Conservation (phyloP, 768 basidiomycete species). For the Solioccasus polychromus region DNA sequence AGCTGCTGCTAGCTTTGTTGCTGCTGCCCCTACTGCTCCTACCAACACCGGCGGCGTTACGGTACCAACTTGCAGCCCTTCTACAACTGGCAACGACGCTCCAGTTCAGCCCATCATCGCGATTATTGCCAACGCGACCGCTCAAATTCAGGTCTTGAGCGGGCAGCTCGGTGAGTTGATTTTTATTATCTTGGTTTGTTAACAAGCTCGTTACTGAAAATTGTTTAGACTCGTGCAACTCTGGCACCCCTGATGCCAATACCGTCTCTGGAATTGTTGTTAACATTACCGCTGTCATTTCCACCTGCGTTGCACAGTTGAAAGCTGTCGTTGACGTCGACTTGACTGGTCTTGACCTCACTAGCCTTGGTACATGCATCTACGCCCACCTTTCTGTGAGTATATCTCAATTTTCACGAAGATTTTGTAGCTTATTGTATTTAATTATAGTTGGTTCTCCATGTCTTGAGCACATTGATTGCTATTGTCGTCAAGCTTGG, state of each 20-base stretch:
- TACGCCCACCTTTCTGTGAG: constrained; percentile 4
- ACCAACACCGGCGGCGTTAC: background rate
- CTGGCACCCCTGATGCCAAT: background rate
- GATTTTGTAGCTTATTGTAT: too few species aligned
- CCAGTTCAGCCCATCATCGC: too few species aligned
- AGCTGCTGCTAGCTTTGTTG: constrained; percentile 15
- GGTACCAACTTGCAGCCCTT: background rate
- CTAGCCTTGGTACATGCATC: background rate
- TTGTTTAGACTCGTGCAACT: background rate
- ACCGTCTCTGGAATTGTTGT: background rate
- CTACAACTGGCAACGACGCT: too few species aligned
- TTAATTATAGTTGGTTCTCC: background rate
- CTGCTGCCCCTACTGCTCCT: constrained; percentile 6
- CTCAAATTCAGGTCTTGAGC: background rate
- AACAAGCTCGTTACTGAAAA: background rate
- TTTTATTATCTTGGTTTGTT: too few species aligned
- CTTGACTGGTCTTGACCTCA: background rate
- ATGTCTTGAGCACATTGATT: background rate
- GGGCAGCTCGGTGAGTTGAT: constrained; percentile 3
- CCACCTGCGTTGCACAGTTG: background rate
- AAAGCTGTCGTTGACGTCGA: background rate
- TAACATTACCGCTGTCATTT: constrained; percentile 1
- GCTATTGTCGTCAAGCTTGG: background rate
- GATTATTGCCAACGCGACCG: background rate
- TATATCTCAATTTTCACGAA: background rate